Evolutionary conservation across 495 filamentous ascomycete species (phyloP).

Genomic region (Penicillium canescens): DNA sequence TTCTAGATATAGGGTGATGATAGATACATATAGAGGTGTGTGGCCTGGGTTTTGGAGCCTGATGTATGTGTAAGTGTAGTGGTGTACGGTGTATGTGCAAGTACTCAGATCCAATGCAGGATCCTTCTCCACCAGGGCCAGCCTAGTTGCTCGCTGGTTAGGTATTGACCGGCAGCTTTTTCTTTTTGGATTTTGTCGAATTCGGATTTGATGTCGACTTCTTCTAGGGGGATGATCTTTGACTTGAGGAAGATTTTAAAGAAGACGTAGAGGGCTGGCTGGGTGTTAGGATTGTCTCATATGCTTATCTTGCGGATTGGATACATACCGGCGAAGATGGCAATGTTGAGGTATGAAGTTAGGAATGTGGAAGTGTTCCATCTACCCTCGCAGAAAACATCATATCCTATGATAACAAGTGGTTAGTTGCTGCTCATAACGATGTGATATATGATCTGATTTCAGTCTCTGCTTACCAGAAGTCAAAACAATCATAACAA

Average conservation of each 20-base stretch:
- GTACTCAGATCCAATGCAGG: neutral
- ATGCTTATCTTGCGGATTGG: too few relatives aligned
- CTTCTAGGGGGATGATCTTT: slow-evolving; percentile 5
- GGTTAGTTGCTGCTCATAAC: too few relatives aligned
- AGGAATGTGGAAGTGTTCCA: slow-evolving; percentile 7
- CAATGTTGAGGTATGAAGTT: slow-evolving; percentile 11
- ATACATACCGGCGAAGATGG: slow-evolving; percentile 8
- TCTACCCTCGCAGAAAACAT: slow-evolving; percentile 5
- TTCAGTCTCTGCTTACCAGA: neutral
- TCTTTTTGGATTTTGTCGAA: slow-evolving; percentile 2
- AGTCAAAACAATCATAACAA: slow-evolving; percentile 5
- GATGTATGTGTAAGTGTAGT: too few relatives aligned
- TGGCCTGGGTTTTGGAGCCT: too few relatives aligned
- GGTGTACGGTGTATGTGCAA: neutral
- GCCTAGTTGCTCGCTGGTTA: neutral
- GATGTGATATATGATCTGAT: too few relatives aligned
- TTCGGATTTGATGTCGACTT: slow-evolving; percentile 2
- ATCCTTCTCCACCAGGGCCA: slow-evolving; percentile 6
- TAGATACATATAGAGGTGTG: neutral
- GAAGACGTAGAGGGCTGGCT: slow-evolving; percentile 6
- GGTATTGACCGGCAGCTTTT: neutral
- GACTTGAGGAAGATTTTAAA: slow-evolving; percentile 11
- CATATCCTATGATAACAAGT: slow-evolving; percentile 2
- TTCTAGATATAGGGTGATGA: too few relatives aligned
- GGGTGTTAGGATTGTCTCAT: neutral